Conservation (phyloP, 441 rosid genomes). For the Populus tomentosa region DNA sequence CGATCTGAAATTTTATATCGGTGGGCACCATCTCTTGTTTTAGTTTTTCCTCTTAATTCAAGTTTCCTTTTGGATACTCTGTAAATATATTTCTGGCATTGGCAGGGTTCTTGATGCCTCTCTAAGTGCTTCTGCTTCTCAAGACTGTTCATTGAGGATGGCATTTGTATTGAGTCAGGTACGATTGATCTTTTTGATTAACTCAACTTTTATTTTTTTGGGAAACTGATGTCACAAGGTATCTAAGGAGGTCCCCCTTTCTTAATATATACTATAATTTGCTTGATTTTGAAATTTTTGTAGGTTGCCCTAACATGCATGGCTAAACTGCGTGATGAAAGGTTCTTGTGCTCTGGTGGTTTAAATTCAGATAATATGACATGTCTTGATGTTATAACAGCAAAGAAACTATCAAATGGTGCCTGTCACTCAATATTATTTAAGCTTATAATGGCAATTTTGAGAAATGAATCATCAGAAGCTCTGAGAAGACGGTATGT, state of each 20-base stretch:
- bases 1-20: conserved; percentile 80
- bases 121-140: conserved; percentile 90
- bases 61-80: conserved; percentile 22
- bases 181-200: conserved; percentile 3
- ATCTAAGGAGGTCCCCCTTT: neutral
- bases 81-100: conserved; percentile 25
- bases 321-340: conserved; percentile 94
- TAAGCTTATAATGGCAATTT: conserved; percentile 85
- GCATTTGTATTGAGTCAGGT: conserved; percentile 85
- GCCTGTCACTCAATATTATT: conserved; percentile 84
- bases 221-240: neutral
- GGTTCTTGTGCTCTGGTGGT: conserved; percentile 63
- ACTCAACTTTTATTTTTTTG: neutral
- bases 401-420: conserved; percentile 86
- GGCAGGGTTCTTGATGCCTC: conserved; percentile 92
- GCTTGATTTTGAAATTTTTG: conserved; percentile 18
- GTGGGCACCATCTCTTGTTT: conserved; percentile 38
- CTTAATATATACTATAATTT: too few relatives aligned
- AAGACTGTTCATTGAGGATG: conserved; percentile 94
- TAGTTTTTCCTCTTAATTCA: neutral
- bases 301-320: conserved; percentile 98
- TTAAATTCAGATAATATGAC: conserved; percentile 72
- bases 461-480: conserved; percentile 93
- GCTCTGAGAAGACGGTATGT: conserved; percentile 94
- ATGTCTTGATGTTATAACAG: conserved; percentile 78